These are phyloP conservation scores for Aquilaria yunnanensis DNA, from an alignment of 345 rosid species.

Conservation along the genomic window DNA sequence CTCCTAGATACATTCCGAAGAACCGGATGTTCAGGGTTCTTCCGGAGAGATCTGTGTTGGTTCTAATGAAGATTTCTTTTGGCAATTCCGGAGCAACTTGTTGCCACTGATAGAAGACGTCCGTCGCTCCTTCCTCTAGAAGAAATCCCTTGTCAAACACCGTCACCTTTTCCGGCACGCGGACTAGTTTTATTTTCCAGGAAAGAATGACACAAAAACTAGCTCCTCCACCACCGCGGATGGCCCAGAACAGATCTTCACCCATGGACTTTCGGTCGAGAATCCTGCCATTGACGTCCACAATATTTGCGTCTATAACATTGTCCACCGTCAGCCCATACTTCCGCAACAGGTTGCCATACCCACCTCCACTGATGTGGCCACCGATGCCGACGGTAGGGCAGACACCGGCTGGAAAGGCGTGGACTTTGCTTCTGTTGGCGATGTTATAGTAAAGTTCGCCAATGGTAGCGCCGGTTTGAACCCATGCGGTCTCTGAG, in stretches of 20 bases:
- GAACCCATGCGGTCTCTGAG: slow-evolving; percentile 36
- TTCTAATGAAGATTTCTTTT: slow-evolving; percentile 21
- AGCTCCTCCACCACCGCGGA: slow-evolving; percentile 43
- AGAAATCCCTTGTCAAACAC: slow-evolving; percentile 28
- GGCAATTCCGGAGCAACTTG: slow-evolving; percentile 25
- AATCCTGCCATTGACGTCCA: slow-evolving; percentile 26
- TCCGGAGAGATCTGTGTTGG: too few relatives aligned
- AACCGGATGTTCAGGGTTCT: too few relatives aligned
- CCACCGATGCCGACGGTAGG: slow-evolving; percentile 43
- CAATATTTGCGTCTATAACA: slow-evolving; percentile 32
- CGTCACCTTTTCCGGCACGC: slow-evolving; percentile 34
- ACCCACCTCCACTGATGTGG: slow-evolving; percentile 40
- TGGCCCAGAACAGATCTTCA: slow-evolving; percentile 51
- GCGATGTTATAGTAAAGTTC: slow-evolving; percentile 35
- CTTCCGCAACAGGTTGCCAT: slow-evolving; percentile 35
- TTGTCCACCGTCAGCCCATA: slow-evolving; percentile 41
- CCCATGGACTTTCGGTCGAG: slow-evolving; percentile 42
- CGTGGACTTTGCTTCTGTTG: slow-evolving; percentile 38
- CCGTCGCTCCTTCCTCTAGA: slow-evolving; percentile 26
- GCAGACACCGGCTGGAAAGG: slow-evolving; percentile 46
- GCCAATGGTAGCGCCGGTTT: slow-evolving; percentile 44
- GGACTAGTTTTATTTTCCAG: slow-evolving; percentile 35
- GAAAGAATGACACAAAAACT: slow-evolving; percentile 37
- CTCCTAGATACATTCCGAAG: too few relatives aligned
- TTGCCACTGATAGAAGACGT: slow-evolving; percentile 30